Conservation (phyloP, 108 stramenopile genomes). For the Poteriospumella lacustris region DNA sequence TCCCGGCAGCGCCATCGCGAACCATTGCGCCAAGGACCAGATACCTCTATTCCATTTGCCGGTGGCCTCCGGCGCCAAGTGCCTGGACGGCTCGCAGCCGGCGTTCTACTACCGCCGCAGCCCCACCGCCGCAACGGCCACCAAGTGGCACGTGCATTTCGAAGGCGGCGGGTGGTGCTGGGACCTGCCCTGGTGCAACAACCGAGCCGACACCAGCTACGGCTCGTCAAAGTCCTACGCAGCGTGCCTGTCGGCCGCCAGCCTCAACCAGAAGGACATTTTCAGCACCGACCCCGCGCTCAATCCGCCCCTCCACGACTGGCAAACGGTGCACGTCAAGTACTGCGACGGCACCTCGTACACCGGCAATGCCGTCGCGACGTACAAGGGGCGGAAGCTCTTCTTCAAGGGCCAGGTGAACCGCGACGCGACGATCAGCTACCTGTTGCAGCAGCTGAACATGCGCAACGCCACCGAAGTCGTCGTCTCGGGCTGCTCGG, state of each 20-base stretch:
- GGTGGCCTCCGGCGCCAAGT: neutral
- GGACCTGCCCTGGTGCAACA: neutral
- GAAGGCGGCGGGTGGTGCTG: conserved; percentile 30
- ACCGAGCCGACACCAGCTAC: neutral
- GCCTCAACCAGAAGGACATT: neutral
- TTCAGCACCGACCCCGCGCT: neutral
- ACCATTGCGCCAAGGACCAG: too few relatives aligned
- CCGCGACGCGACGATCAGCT: neutral
- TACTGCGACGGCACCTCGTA: conserved; percentile 23
- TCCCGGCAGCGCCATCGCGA: too few relatives aligned
- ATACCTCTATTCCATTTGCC: too few relatives aligned
- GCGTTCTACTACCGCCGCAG: neutral
- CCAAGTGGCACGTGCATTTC: conserved; percentile 20
- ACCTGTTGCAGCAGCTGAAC: neutral
- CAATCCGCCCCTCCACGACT: conserved; percentile 1
- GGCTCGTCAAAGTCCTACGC: conserved; percentile 10
- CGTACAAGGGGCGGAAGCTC: neutral
- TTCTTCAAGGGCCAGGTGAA: neutral
- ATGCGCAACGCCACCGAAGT: conserved; percentile 16
- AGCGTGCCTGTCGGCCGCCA: neutral
- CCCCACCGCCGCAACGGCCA: neutral
- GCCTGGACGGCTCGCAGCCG: conserved; percentile 5
- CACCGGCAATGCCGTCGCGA: neutral
- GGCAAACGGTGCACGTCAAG: neutral
- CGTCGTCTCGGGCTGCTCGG: conserved; percentile 7